Percentiles rank a stretch among this genome's conserved stretches.
Conservation (phyloP, 2,329 filamentous ascomycete species). For the Aspergillus quadrilineatus region DNA sequence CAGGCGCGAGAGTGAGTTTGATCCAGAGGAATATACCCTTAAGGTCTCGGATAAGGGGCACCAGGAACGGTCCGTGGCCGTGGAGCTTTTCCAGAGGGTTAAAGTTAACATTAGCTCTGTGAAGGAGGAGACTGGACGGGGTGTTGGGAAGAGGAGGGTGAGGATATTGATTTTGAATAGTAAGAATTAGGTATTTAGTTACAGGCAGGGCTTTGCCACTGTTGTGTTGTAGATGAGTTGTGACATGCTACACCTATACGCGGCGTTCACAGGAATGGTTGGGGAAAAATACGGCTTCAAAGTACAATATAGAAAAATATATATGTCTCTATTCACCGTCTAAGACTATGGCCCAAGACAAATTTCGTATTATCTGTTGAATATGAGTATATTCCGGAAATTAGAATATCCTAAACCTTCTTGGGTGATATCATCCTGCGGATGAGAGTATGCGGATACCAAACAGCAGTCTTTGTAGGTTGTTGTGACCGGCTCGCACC, state of each 20-base stretch:
- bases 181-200: constrained; percentile 14
- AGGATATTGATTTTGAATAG: constrained; percentile 43
- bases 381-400: too few relatives aligned
- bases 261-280: background rate
- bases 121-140: constrained; percentile 70
- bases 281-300: background rate
- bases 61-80: constrained; percentile 42
- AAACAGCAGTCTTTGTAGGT: constrained; percentile 16
- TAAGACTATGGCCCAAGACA: background rate
- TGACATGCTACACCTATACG: too few relatives aligned
- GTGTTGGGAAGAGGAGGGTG: constrained; percentile 83
- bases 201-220: background rate
- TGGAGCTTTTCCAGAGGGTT: constrained; percentile 92
- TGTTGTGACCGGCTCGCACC: background rate
- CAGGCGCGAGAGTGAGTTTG: constrained; percentile 72
- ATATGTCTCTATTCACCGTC: background rate
- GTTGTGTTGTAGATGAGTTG: background rate
- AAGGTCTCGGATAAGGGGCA: constrained; percentile 56
- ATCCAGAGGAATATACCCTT: constrained; percentile 81
- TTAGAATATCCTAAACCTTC: constrained; percentile 24
- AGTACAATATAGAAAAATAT: background rate
- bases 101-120: constrained; percentile 85
- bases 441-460: constrained; percentile 29
- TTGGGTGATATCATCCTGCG: constrained; percentile 33
- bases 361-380: too few relatives aligned